Evolutionary conservation across 2,329 filamentous ascomycete genomes (phyloP), one percentile per base, ranked within the genome.

Genomic region (Xylaria sp.): DNA sequence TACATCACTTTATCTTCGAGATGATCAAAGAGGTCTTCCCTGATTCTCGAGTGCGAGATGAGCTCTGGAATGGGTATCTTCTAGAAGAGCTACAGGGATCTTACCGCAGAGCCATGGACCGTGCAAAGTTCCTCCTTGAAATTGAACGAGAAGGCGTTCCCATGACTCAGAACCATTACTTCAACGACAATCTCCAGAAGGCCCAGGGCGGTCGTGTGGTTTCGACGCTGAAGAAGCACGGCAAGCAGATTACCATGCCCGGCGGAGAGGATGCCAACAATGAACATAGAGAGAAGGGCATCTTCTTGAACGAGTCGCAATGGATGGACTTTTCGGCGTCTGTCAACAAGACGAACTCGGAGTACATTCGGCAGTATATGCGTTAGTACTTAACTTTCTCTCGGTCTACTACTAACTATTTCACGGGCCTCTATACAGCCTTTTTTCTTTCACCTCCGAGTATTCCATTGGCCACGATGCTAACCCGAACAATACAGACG

Each of bases 151-250:
- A 69, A 2, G 74, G 73, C 3, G 69, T 57, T 1, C 76, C 76
- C 0, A 62, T 75, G 34, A 85, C 82, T 0, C 62, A 76, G 7
- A 82, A 84, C 47, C 74, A 78, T 54, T 78, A 77, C 48, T 83
- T 84, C 60, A 78, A 72, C 41, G 59, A 63, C 2, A 57, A 59
- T 0, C 55, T 75, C 0, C 67, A 71, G 38, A 65, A 63, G 39
- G 47, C 55, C 2, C 65, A 71, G 16, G 44, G 56, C 0, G 41
- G 57, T 0, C 69, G 70, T 2, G 22, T 72, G 7, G 29, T 51
- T 6, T 8, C 51, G 4, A 39, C 44, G 7, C 49, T 64, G 39
- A 62, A 44, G 52, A 20, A 52, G 17, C 19, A 63, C 2, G 56
- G 54, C 16, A 38, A 44, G n/a, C 8, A 44, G 40, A 2, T 6